phyloP scores from a whole-genome alignment of 2,329 filamentous ascomycete genomes.

The Aureobasidium sp. region DNA sequence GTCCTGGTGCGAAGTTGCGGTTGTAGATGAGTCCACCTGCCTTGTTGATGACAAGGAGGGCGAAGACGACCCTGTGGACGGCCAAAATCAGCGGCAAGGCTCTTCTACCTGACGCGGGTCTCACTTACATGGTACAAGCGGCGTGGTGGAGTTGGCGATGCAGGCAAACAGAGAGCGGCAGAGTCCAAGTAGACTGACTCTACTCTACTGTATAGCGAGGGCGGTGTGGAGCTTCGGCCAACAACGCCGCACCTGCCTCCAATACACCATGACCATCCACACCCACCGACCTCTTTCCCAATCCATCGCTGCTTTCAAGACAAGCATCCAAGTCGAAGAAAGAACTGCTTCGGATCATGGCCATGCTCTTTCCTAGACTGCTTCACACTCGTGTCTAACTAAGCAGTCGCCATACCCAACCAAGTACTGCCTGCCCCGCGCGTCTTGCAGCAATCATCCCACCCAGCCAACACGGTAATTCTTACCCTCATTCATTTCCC shows the following conservation, averaged over 20 bases:
- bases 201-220: neutral
- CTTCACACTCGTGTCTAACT: neutral
- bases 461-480: neutral
- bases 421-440: neutral
- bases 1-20: conserved; percentile 78
- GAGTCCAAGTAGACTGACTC: no score
- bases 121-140: conserved; percentile 4
- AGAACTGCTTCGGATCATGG: no score
- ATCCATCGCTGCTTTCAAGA: no score
- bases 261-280: no score
- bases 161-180: neutral
- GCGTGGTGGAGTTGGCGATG: neutral
- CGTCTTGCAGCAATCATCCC: neutral
- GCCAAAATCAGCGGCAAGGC: neutral
- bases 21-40: conserved; percentile 95
- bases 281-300: no score
- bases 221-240: conserved; percentile 1
- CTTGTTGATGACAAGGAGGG: conserved; percentile 98
- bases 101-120: no score
- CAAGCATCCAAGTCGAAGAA: no score
- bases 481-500: neutral
- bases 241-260: neutral
- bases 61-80: conserved; percentile 78
- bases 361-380: no score
- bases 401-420: conserved; percentile 2